A percentile compares a stretch with the other conserved stretches of the same genome.
Conservation (phyloP, 2,329 filamentous ascomycete genomes). For the Arthrobotrys iridis region DNA sequence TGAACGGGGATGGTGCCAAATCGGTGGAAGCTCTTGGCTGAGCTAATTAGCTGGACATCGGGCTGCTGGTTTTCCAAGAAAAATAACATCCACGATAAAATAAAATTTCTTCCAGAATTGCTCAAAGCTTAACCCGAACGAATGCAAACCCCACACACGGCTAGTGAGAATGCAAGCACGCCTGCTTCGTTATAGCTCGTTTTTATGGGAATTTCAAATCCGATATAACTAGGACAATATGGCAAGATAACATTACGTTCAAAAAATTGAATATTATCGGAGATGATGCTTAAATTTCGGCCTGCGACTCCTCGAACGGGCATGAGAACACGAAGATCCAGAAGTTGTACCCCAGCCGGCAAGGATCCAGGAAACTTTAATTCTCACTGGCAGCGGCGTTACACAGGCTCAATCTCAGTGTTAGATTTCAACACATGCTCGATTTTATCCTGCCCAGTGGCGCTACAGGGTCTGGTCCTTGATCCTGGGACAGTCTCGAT, state of each 20-base stretch:
- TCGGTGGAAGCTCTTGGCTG: neutral
- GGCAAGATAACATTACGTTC: neutral
- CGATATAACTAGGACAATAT: neutral
- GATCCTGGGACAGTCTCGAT: too few relatives aligned
- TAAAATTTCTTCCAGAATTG: slow-evolving; percentile 2
- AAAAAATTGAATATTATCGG: slow-evolving; percentile 3
- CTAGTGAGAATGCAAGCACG: neutral
- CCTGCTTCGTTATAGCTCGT: neutral
- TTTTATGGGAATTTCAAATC: too few relatives aligned
- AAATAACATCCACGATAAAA: too few relatives aligned
- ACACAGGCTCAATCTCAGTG: neutral
- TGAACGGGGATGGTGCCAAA: neutral
- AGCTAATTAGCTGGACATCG: neutral
- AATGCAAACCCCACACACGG: too few relatives aligned
- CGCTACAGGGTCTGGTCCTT: too few relatives aligned
- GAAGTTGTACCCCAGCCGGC: neutral
- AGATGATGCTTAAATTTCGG: slow-evolving; percentile 2
- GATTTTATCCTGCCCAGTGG: too few relatives aligned
- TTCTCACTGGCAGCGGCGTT: neutral
- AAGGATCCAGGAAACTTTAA: neutral
- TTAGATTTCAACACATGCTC: slow-evolving; percentile 5
- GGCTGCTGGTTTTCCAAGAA: neutral
- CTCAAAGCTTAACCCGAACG: slow-evolving; percentile 1
- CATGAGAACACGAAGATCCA: neutral
- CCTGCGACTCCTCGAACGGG: neutral